Conservation (phyloP, 805 yeast species). For the Candida pseudoglaebosa region DNA sequence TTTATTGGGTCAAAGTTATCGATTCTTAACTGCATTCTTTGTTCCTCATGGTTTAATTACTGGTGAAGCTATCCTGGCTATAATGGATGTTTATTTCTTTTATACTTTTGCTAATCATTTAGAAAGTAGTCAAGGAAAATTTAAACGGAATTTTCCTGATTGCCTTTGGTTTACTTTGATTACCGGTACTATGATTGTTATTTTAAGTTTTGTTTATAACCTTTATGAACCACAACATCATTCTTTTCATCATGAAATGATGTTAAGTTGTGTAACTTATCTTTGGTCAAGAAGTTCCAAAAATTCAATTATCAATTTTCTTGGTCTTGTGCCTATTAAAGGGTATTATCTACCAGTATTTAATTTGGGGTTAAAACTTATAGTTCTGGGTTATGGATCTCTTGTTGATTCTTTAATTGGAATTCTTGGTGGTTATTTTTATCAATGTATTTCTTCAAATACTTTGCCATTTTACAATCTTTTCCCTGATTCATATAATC, state of each 20-base stretch:
- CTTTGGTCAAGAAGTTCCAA: constrained; percentile 60
- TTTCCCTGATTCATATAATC: constrained; percentile 19
- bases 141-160: constrained; percentile 50
- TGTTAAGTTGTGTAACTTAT: constrained; percentile 53
- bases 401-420: constrained; percentile 47
- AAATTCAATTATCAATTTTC: constrained; percentile 50
- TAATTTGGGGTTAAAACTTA: constrained; percentile 26
- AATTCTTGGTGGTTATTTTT: constrained; percentile 52
- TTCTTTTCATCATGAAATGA: constrained; percentile 32
- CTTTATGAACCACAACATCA: constrained; percentile 15
- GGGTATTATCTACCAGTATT: constrained; percentile 53
- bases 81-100: constrained; percentile 52
- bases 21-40: constrained; percentile 48
- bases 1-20: constrained; percentile 38
- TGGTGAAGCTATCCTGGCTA: constrained; percentile 21
- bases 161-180: constrained; percentile 51
- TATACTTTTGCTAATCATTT: constrained; percentile 55
- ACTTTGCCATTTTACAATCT: constrained; percentile 43
- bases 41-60: constrained; percentile 34
- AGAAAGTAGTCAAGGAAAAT: constrained; percentile 43
- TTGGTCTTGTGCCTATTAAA: constrained; percentile 49
- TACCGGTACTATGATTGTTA: constrained; percentile 45
- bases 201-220: constrained; percentile 27
- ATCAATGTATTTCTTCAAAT: constrained; percentile 58
- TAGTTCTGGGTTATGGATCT: constrained; percentile 41